Evolutionary conservation across 805 yeast genomes (phyloP), one percentile per base, ranked within the genome.

Genomic region (Myxozyma vanderwaltii): DNA sequence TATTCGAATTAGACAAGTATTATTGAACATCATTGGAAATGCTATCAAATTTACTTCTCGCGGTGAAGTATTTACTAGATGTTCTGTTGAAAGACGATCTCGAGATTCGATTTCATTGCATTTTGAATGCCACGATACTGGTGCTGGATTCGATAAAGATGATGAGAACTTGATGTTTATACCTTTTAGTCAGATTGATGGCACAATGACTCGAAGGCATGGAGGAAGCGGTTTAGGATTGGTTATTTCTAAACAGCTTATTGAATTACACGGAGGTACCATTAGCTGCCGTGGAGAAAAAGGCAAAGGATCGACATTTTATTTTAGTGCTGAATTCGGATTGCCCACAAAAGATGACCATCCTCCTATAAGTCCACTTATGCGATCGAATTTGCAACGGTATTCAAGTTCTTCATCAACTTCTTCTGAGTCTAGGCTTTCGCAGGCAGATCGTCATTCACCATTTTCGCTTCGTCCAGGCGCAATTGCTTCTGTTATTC

Each of bases 171-270:
- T 69, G 23, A 71, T 72, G 71, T 72, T 72, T 63, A 72, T 72
- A 53, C 74, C 75, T 13, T 72, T 69, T 57, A 69, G 72, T 15
- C 75, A 72, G 54, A 63, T 72, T 10, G 70, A 65, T 41, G 66
- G 63, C 13, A 54, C 68, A 2, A 51, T 53, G 53, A 64, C 70
- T 4, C 62, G 68, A 17, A 61, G 54, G 38, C 64, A 69, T 19
- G 67, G 70, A 12, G 75, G 75, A 8, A 72, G 75, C 27, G 75
- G 75, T 12, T 54, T 72, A 17, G 75, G 75, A 1, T 63, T 72
- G 27, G 74, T 72, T 6, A 72, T 72, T 43, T 72, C 75, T 1
- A 59, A 71, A 8, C 75, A 72, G 63, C 64, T 72, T 17, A 67
- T 71, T 26, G 69, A 72, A 54, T 66, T 72, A 8, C 75, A 72